Evolutionary conservation across 2,329 filamentous ascomycete species (phyloP).

Genomic region (Xylariaceae sp.): DNA sequence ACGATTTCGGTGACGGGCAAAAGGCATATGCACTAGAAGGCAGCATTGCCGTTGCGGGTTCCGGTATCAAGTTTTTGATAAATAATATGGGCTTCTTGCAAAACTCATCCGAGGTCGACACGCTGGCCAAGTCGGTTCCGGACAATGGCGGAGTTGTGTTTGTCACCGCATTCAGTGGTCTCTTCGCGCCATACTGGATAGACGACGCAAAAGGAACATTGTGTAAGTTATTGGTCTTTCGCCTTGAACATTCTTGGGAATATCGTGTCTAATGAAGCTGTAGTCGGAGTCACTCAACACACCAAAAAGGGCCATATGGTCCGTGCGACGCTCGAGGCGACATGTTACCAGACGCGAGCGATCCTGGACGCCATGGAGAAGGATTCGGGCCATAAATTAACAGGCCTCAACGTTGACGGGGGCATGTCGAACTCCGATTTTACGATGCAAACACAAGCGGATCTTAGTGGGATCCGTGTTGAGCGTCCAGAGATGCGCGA

Average conservation of each 20-base stretch:
- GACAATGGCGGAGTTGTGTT: conserved; percentile 82
- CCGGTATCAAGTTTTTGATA: conserved; percentile 69
- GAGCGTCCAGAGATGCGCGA: conserved; percentile 84
- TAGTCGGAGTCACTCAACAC: conserved; percentile 76
- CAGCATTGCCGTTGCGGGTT: conserved; percentile 75
- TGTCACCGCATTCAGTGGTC: conserved; percentile 83
- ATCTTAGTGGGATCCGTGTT: conserved; percentile 76
- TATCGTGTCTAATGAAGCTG: conserved; percentile 20
- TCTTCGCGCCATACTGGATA: conserved; percentile 93
- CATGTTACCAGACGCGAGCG: conserved; percentile 87
- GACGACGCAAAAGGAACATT: conserved; percentile 86
- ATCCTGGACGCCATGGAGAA: conserved; percentile 89
- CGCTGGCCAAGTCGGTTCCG: conserved; percentile 46
- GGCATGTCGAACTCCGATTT: conserved; percentile 85
- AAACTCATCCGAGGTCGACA: conserved; percentile 44
- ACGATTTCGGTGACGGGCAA: conserved; percentile 61
- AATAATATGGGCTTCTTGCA: conserved; percentile 58
- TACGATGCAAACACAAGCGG: conserved; percentile 87
- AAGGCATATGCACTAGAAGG: conserved; percentile 76
- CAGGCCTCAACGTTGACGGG: conserved; percentile 75
- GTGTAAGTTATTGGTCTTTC: conserved; percentile 44
- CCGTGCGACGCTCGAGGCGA: conserved; percentile 82
- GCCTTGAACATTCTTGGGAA: background rate
- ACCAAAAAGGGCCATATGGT: conserved; percentile 83
- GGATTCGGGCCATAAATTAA: conserved; percentile 71